A percentile compares a stretch with the other conserved stretches of the same genome.
phyloP scores from a whole-genome alignment of 805 yeast genomes.

The Cyberlindnera bimundalis region DNA sequence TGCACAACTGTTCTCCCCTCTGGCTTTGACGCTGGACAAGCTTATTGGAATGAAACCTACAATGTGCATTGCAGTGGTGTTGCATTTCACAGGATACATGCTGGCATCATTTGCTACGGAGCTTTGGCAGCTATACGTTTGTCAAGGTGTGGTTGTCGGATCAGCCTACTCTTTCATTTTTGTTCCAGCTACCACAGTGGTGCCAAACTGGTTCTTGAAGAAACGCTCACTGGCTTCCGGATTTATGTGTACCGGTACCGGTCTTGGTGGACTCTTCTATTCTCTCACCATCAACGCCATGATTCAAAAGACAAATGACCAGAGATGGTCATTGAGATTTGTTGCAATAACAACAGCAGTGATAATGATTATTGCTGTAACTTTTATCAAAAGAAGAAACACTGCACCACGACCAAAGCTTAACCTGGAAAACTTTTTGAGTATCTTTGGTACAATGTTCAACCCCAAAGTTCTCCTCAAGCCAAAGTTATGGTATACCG shows the following conservation, averaged over 20 bases:
- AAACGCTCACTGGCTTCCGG: slow-evolving; percentile 54
- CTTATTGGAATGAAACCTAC: slow-evolving; percentile 47
- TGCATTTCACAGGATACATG: slow-evolving; percentile 52
- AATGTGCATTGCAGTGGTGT: slow-evolving; percentile 44
- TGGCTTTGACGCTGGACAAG: slow-evolving; percentile 43
- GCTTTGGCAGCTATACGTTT: slow-evolving; percentile 61
- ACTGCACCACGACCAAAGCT: slow-evolving; percentile 18
- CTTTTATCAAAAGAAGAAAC: slow-evolving; percentile 33
- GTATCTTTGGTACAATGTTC: slow-evolving; percentile 28
- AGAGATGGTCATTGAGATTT: slow-evolving; percentile 47
- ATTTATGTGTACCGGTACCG: slow-evolving; percentile 45
- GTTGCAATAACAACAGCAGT: slow-evolving; percentile 37
- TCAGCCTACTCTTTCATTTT: slow-evolving; percentile 47
- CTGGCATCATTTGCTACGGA: slow-evolving; percentile 56
- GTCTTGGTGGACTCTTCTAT: slow-evolving; percentile 47
- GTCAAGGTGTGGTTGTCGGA: slow-evolving; percentile 67
- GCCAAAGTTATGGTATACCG: slow-evolving; percentile 29
- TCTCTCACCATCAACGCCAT: slow-evolving; percentile 41
- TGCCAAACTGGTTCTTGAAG: slow-evolving; percentile 70
- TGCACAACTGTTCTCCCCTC: slow-evolving; percentile 60
- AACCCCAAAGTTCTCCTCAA: slow-evolving; percentile 27
- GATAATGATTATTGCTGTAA: slow-evolving; percentile 35
- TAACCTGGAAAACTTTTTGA: slow-evolving; percentile 4
- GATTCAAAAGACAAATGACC: slow-evolving; percentile 39
- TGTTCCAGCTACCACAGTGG: slow-evolving; percentile 52